Conservation (phyloP, 2,329 filamentous ascomycete genomes). For the Hawksworthiomyces lignivorus region DNA sequence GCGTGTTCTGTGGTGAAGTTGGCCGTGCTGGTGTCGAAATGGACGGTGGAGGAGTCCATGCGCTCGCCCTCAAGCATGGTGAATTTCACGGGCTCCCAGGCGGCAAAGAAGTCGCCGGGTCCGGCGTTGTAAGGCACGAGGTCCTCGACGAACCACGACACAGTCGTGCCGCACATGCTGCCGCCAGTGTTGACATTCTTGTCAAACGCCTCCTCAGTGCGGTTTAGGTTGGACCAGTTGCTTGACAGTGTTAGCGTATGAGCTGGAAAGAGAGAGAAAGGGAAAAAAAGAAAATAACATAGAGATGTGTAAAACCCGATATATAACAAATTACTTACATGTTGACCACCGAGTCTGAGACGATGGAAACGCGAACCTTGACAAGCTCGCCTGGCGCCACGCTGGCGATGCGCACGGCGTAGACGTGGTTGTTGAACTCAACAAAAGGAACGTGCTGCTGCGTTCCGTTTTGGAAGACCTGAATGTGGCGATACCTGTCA, state of each 20-base stretch:
- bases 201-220: conserved; percentile 7
- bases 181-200: conserved; percentile 1
- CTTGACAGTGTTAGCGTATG: neutral
- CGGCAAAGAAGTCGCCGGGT: conserved; percentile 11
- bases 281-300: neutral
- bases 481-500: too few relatives aligned
- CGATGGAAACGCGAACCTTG: conserved; percentile 4
- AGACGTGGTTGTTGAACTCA: conserved; percentile 6
- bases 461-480: conserved; percentile 7
- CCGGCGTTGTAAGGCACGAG: conserved; percentile 6
- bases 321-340: too few relatives aligned
- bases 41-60: conserved; percentile 5
- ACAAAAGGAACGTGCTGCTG: conserved; percentile 10
- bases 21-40: conserved; percentile 4
- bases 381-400: conserved; percentile 4
- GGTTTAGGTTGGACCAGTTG: conserved; percentile 11
- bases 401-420: conserved; percentile 3
- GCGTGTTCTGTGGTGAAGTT: conserved; percentile 9
- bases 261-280: neutral
- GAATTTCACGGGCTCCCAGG: conserved; percentile 11
- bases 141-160: conserved; percentile 13
- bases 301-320: too few relatives aligned
- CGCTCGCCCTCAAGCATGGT: neutral
- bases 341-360: conserved; percentile 6
- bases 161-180: conserved; percentile 10